Conservation (phyloP, 257 asterid genomes). For the Penstemon davidsonii region DNA sequence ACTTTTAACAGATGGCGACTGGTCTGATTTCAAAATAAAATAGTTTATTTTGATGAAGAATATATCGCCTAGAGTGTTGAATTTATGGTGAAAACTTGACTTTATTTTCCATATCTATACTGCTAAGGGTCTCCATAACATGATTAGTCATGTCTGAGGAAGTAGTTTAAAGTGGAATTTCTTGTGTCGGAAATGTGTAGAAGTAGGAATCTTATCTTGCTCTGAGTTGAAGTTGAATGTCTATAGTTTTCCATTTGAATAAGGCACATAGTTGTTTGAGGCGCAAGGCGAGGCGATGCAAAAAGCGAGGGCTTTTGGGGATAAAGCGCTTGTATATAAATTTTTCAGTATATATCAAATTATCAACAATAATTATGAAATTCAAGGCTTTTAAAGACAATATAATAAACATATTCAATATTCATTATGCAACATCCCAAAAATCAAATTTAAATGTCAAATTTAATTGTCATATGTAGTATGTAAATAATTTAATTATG, state of each 20-base stretch:
- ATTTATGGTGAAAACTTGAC: not conserved
- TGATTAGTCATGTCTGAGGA: not conserved
- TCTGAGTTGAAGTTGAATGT: not conserved
- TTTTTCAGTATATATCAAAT: too few species aligned
- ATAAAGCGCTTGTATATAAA: too few species aligned
- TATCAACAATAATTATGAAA: too few species aligned
- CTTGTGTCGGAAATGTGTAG: not conserved
- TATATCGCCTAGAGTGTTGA: not conserved
- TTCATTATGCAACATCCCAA: too few species aligned
- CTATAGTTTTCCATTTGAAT: not conserved
- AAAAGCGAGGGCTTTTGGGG: too few species aligned
- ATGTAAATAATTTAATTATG: too few species aligned
- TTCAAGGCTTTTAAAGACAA: too few species aligned
- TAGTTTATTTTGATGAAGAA: not conserved
- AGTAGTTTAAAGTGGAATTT: not conserved
- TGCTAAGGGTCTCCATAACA: not conserved
- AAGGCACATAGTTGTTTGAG: too few species aligned
- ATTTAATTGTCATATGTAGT: too few species aligned
- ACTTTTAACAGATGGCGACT: not conserved
- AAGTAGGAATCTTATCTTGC: not conserved
- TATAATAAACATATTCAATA: too few species aligned
- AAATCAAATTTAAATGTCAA: too few species aligned
- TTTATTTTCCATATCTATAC: slow-evolving; percentile 1
- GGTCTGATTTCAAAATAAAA: not conserved
- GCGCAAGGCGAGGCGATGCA: too few species aligned